phyloP scores from a whole-genome alignment of 2,329 filamentous ascomycete genomes.

The Capronia coronata region DNA sequence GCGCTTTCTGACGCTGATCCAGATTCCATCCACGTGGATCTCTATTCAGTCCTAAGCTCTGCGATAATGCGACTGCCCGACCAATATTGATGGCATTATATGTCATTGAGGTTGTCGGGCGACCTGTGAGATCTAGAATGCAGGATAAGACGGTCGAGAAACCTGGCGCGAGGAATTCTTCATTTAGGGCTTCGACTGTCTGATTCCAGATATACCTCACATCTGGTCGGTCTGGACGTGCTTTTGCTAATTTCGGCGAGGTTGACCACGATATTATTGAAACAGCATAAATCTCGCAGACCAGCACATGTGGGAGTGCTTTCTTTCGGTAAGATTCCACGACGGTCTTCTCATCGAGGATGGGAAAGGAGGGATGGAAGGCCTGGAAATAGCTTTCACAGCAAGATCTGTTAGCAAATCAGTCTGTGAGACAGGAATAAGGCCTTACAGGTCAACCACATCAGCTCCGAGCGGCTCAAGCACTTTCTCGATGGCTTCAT shows the following conservation, averaged over 20 bases:
- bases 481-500: conserved; percentile 54
- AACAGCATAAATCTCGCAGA: conserved; percentile 53
- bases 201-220: conserved; percentile 57
- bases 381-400: conserved; percentile 46
- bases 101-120: conserved; percentile 36
- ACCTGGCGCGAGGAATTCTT: conserved; percentile 52
- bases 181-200: conserved; percentile 52
- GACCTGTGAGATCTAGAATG: conserved; percentile 53
- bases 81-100: conserved; percentile 48
- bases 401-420: background rate
- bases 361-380: conserved; percentile 54
- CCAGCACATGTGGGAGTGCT: conserved; percentile 52
- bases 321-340: conserved; percentile 52
- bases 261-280: conserved; percentile 52
- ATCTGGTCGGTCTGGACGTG: conserved; percentile 48
- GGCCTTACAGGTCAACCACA: conserved; percentile 39
- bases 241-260: conserved; percentile 37
- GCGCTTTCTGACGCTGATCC: conserved; percentile 44
- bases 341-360: conserved; percentile 48
- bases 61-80: conserved; percentile 49
- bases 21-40: conserved; percentile 49
- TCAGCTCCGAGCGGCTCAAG: conserved; percentile 49
- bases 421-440: background rate
- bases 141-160: conserved; percentile 53
- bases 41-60: conserved; percentile 51